Evolutionary conservation across 1,139 yeast species (phyloP).

Genomic region (Geotrichum bryndzae): DNA sequence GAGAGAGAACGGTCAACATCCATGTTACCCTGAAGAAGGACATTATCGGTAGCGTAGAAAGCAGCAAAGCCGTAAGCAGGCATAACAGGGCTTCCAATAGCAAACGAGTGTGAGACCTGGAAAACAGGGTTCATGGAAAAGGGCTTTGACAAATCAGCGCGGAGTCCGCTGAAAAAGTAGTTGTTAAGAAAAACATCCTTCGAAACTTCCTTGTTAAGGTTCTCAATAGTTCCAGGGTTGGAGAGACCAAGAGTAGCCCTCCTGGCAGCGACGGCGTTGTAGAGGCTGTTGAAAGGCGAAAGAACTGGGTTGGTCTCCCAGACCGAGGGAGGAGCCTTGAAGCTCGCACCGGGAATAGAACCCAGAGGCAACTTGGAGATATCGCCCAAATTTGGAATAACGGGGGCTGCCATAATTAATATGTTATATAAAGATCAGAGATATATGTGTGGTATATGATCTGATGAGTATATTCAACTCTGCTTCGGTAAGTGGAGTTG

Average conservation of each 20-base stretch:
- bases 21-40: slow-evolving; percentile 84
- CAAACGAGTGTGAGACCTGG: slow-evolving; percentile 93
- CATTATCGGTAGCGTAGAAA: slow-evolving; percentile 78
- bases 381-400: slow-evolving; percentile 28
- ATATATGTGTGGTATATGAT: not conserved
- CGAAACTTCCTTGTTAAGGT: slow-evolving; percentile 85
- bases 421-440: not conserved
- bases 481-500: slow-evolving; percentile 4
- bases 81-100: slow-evolving; percentile 78
- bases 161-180: slow-evolving; percentile 89
- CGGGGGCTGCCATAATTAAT: slow-evolving; percentile 16
- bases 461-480: slow-evolving; percentile 3
- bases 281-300: slow-evolving; percentile 72
- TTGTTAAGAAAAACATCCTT: slow-evolving; percentile 88
- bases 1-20: slow-evolving; percentile 81
- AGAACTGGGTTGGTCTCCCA: slow-evolving; percentile 87
- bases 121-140: slow-evolving; percentile 89
- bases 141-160: slow-evolving; percentile 94
- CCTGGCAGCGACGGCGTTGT: slow-evolving; percentile 64
- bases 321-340: slow-evolving; percentile 34
- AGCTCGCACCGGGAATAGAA: slow-evolving; percentile 19
- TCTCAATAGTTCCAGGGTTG: slow-evolving; percentile 94
- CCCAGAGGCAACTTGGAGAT: slow-evolving; percentile 22
- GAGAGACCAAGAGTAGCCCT: slow-evolving; percentile 74
- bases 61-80: slow-evolving; percentile 93